Evolutionary conservation across 2,329 filamentous ascomycete species (phyloP), one percentile per base, ranked within the genome.

Genomic region (Alternaria panax): DNA sequence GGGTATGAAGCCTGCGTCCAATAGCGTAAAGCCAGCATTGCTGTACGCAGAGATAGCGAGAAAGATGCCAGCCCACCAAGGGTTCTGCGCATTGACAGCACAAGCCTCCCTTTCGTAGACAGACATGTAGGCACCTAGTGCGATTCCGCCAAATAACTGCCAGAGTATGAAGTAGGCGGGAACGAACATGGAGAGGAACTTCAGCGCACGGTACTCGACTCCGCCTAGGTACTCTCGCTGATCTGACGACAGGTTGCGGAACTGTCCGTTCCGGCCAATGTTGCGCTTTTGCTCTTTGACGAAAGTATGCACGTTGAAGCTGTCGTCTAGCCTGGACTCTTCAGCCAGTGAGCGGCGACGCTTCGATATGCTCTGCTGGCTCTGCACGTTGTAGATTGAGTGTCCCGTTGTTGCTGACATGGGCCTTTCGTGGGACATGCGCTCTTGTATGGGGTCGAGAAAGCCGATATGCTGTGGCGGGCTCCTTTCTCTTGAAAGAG

Each of bases 241-340:
- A 25, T 68, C 66, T 41, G 64, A 67, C 14, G 66, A 62, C 8
- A 68, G 38, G 34, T 68, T 67, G 60, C 64, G 64, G 51, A 68
- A 68, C 36, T 68, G 64, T 3, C 64, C 64, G 20, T 68, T 65
- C 2, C 60, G 62, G 25, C 66, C 66, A 51, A 68, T 67, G 52
- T 58, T 69, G 59, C 65, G 57, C 54, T 67, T 69, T 43, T 69
- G 66, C 54, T 69, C 66, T n/a, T 56, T 66, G 36, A 69, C 54
- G 12, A 69, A 69, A 24, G 65, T 64, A 42, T 66, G 57, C 20
- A 69, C 63, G 47, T 69, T 69, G 51, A 69, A 69, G 36, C 52
- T 56, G 30, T 63, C 63, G 30, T 56, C 51, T 32, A 59, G 27
- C 47, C 53, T 63, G 6, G 64, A 68, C 4, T 68, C 64, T n/a